These are phyloP conservation scores for Lasiosphaeria miniovina DNA, from an alignment of 495 filamentous ascomycete species.

Conservation along the genomic window DNA sequence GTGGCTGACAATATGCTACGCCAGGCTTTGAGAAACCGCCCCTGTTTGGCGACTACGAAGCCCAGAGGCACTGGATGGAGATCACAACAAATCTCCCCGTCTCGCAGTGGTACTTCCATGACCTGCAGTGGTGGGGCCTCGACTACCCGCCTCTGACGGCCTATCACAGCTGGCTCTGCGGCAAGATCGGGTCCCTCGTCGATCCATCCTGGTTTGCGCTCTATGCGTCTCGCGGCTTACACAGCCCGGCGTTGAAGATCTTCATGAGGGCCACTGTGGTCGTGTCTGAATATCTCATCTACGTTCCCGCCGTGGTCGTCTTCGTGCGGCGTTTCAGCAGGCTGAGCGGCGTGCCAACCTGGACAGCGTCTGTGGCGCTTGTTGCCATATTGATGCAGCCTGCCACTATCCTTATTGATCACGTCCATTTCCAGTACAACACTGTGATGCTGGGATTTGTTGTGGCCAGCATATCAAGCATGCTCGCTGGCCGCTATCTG, in stretches of 20 bases:
- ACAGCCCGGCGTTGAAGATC: slow-evolving; percentile 77
- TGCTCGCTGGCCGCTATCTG: slow-evolving; percentile 76
- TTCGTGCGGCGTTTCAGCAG: slow-evolving; percentile 77
- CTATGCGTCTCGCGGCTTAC: slow-evolving; percentile 73
- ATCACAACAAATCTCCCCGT: slow-evolving; percentile 84
- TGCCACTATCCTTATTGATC: slow-evolving; percentile 86
- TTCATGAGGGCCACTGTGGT: slow-evolving; percentile 93
- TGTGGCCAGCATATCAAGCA: slow-evolving; percentile 80
- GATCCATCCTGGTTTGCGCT: slow-evolving; percentile 88
- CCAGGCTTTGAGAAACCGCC: slow-evolving; percentile 76
- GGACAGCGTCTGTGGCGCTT: slow-evolving; percentile 80
- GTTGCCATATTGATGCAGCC: slow-evolving; percentile 91
- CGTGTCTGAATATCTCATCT: slow-evolving; percentile 84
- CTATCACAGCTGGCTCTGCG: slow-evolving; percentile 93
- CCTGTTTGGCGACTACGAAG: slow-evolving; percentile 96
- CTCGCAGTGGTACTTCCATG: slow-evolving; percentile 95
- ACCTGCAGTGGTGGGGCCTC: slow-evolving; percentile 94
- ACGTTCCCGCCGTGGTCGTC: slow-evolving; percentile 78
- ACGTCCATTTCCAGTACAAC: slow-evolving; percentile 99
- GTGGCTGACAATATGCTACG: background rate
- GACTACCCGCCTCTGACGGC: slow-evolving; percentile 97
- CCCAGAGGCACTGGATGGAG: slow-evolving; percentile 98
- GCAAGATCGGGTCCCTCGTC: slow-evolving; percentile 77
- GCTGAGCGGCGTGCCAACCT: slow-evolving; percentile 63
- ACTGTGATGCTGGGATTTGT: slow-evolving; percentile 94